A percentile compares a stretch with the other conserved stretches of the same genome.
phyloP scores from a whole-genome alignment of 225 moss, liverwort and hornwort species.

The Climacium dendroides region DNA sequence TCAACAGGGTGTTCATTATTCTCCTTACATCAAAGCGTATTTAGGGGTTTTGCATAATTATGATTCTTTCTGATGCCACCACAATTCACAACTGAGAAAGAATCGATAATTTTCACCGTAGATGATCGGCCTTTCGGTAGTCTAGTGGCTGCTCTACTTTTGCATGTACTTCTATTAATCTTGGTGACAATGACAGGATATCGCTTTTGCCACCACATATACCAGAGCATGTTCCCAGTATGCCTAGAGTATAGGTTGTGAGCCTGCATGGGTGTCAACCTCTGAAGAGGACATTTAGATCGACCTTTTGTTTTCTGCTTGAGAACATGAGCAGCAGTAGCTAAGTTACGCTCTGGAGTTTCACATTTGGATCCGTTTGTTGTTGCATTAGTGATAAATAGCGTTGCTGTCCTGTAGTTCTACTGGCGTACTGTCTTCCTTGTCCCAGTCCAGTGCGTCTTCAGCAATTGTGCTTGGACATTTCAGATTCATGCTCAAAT shows the following conservation, averaged over 20 bases:
- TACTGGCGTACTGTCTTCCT: background rate
- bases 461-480: background rate
- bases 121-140: background rate
- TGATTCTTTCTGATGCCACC: background rate
- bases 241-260: background rate
- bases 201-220: background rate
- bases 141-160: background rate
- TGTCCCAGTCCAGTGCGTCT: background rate
- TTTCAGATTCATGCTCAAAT: background rate
- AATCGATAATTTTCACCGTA: background rate
- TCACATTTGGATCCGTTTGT: background rate
- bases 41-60: background rate
- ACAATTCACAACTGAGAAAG: background rate
- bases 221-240: background rate
- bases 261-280: background rate
- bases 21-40: background rate
- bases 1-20: background rate
- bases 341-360: background rate
- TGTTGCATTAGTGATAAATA: background rate
- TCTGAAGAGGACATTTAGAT: background rate
- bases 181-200: background rate
- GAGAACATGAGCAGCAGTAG: background rate
- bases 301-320: background rate
- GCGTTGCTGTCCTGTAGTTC: background rate
- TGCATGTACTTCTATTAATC: background rate